phyloP scores from a whole-genome alignment of 768 basidiomycete genomes.

The Mycena galopus region DNA sequence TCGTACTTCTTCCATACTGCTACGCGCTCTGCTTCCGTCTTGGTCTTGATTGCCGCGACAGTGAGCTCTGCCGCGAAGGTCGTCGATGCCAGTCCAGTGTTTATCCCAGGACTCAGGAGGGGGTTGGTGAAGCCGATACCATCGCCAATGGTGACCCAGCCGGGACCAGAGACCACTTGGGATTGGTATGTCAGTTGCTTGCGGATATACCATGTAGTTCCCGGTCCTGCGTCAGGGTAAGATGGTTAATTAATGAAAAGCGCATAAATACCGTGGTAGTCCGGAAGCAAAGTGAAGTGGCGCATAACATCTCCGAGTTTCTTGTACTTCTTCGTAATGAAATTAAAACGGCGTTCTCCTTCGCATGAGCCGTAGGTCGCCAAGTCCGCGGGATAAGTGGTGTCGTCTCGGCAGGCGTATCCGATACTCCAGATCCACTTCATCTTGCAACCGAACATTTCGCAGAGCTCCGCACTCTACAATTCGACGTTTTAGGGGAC shows the following conservation, averaged over 20 bases:
- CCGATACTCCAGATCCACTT: slow-evolving; percentile 30
- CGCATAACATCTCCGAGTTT: slow-evolving; percentile 31
- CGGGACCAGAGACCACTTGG: slow-evolving; percentile 27
- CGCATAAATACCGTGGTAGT: slow-evolving; percentile 13
- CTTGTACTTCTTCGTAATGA: slow-evolving; percentile 28
- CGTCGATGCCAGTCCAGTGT: slow-evolving; percentile 28
- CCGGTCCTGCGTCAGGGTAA: slow-evolving; percentile 16
- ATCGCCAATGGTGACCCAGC: slow-evolving; percentile 31
- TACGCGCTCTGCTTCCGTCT: slow-evolving; percentile 13
- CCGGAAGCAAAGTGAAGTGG: slow-evolving; percentile 24
- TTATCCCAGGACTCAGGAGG: slow-evolving; percentile 33
- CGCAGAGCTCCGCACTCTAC: slow-evolving; percentile 21
- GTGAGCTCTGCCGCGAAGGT: slow-evolving; percentile 26
- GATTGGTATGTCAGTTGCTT: slow-evolving; percentile 31
- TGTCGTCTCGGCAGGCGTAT: slow-evolving; percentile 29
- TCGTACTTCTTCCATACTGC: slow-evolving; percentile 17
- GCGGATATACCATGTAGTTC: slow-evolving; percentile 32
- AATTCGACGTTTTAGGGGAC: not conserved
- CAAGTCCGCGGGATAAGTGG: slow-evolving; percentile 22
- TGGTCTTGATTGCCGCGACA: slow-evolving; percentile 9
- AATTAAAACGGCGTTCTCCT: slow-evolving; percentile 32
- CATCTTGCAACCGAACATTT: slow-evolving; percentile 31
- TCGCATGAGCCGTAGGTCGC: slow-evolving; percentile 22
- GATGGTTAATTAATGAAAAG: not conserved
- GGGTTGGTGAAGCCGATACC: slow-evolving; percentile 32